Conservation (phyloP, 2,329 filamentous ascomycete species). For the Penicillium paneum region DNA sequence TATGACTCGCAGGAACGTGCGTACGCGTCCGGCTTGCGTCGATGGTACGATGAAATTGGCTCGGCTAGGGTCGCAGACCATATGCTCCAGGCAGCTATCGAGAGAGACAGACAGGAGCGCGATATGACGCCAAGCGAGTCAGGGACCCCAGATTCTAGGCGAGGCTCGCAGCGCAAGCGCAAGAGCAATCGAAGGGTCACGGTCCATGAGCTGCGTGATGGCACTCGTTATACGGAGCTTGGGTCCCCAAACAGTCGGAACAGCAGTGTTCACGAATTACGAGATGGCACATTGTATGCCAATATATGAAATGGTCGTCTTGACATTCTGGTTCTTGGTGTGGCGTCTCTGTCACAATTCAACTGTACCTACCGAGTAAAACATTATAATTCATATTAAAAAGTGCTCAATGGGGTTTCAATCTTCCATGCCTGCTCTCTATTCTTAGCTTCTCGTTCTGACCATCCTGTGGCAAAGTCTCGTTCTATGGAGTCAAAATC, state of each 20-base stretch:
- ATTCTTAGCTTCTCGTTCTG: neutral
- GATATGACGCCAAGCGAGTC: constrained; percentile 30
- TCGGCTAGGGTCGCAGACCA: constrained; percentile 35
- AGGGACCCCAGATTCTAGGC: constrained; percentile 31
- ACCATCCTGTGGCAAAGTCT: neutral
- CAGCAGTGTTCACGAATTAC: constrained; percentile 41
- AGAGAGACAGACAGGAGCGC: constrained; percentile 27
- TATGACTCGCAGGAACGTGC: constrained; percentile 37
- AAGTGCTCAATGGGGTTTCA: neutral
- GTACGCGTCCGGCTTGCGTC: constrained; percentile 35
- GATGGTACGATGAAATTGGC: constrained; percentile 43
- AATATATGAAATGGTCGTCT: constrained; percentile 29
- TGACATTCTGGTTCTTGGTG: neutral
- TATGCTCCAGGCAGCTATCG: constrained; percentile 36
- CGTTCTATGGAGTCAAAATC: constrained; percentile 1
- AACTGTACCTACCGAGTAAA: neutral
- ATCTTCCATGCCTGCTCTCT: neutral
- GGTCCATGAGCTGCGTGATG: constrained; percentile 44
- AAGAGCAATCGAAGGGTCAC: constrained; percentile 37
- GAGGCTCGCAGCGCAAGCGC: constrained; percentile 28
- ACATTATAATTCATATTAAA: neutral
- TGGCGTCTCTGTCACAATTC: neutral
- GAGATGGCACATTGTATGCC: constrained; percentile 44
- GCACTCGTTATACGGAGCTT: constrained; percentile 41
- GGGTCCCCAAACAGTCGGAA: constrained; percentile 33